A percentile compares a stretch with the other conserved stretches of the same genome.
These are phyloP conservation scores for Isoetes engelmannii DNA, from an alignment of 83 land plant species.

Conservation along the genomic window DNA sequence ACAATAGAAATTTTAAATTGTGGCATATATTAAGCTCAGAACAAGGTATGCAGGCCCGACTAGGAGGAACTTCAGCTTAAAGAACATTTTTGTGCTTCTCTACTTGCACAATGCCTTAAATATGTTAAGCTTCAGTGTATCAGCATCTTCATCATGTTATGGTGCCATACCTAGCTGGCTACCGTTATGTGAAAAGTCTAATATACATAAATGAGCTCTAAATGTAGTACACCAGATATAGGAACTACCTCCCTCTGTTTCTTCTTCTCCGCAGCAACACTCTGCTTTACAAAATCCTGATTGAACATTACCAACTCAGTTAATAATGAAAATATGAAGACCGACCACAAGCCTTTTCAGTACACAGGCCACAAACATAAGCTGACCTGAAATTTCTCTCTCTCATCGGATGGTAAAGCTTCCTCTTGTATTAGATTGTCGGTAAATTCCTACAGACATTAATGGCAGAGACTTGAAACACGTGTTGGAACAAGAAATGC, in stretches of 20 bases:
- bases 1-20: background rate
- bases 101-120: background rate
- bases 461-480: background rate
- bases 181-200: no score
- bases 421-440: conserved; percentile 26
- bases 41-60: background rate
- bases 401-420: conserved; percentile 18
- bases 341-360: background rate
- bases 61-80: no score
- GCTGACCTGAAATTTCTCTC: conserved; percentile 32
- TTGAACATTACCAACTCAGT: background rate
- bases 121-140: background rate
- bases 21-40: background rate
- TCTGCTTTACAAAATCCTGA: conserved; percentile 15
- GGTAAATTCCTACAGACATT: conserved; percentile 24
- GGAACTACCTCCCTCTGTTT: conserved; percentile 21
- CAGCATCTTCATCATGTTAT: background rate
- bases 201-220: background rate
- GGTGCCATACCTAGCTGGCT: background rate
- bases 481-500: background rate
- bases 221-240: background rate
- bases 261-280: conserved; percentile 22
- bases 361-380: background rate
- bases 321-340: background rate
- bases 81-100: background rate